phyloP scores from a whole-genome alignment of 495 filamentous ascomycete species.

The Penicillium desertorum region DNA sequence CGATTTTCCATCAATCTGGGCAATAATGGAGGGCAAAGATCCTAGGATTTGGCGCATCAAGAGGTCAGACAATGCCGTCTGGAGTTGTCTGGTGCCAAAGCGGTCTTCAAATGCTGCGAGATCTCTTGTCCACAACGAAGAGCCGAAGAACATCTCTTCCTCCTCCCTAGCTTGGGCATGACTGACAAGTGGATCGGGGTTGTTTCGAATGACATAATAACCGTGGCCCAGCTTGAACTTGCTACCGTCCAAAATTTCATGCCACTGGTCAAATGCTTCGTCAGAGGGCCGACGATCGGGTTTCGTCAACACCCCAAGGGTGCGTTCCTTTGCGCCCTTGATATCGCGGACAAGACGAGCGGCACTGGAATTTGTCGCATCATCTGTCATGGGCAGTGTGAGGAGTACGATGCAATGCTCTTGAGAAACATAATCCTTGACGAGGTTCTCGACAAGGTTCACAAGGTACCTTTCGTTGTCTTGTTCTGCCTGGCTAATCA shows the following conservation, averaged over 20 bases:
- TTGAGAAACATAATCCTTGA: conserved; percentile 62
- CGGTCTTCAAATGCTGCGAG: conserved; percentile 50
- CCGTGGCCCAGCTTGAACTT: conserved; percentile 59
- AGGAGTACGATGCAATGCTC: conserved; percentile 69
- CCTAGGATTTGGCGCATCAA: conserved; percentile 58
- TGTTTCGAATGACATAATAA: conserved; percentile 65
- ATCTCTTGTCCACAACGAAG: conserved; percentile 45
- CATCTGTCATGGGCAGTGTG: conserved; percentile 70
- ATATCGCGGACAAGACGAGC: conserved; percentile 58
- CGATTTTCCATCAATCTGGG: conserved; percentile 54
- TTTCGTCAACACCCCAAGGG: conserved; percentile 78
- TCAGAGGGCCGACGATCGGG: conserved; percentile 62
- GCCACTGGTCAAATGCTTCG: conserved; percentile 53
- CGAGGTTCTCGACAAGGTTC: conserved; percentile 64
- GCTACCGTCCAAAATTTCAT: conserved; percentile 55
- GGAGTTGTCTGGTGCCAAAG: conserved; percentile 59
- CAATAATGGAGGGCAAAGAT: conserved; percentile 59
- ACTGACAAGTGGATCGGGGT: conserved; percentile 48
- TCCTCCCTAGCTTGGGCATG: conserved; percentile 55
- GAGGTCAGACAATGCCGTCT: conserved; percentile 51
- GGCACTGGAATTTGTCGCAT: conserved; percentile 70
- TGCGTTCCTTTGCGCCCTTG: conserved; percentile 56
- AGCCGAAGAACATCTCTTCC: conserved; percentile 60
- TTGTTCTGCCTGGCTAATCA: conserved; percentile 65
- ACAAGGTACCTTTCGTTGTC: conserved; percentile 65